Base-by-base conservation (phyloP, 2,329 filamentous ascomycete species). In the Byssochlamys sp. region DNA sequence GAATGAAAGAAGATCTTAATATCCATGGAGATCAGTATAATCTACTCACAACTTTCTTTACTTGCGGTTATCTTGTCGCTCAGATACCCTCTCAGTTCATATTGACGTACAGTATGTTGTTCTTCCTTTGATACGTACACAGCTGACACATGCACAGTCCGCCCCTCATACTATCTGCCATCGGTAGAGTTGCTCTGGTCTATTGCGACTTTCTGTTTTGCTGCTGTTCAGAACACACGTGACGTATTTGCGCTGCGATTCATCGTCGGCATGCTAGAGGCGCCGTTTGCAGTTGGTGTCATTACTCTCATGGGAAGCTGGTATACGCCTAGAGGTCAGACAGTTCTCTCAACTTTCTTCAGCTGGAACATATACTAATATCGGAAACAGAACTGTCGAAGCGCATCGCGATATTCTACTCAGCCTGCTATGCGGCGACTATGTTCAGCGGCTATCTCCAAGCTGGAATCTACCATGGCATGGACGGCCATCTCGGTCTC, bases 361-460 rank as follows among this genome's bases (percentile, higher is more conserved):
- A 2, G 14, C 7, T 28, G 2, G 14, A 10, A 7, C 53, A n/a
- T 39, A 14, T 27, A n/a, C 55, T 55, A 31, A 59, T 33, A 3
- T 2, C 29, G 28, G 0, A 4, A 19, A 24, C 6, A 60, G 65
- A 67, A 56, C 57, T 67, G 2, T 64, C 61, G 35, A 66, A 66
- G 54, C 58, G 66, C 35, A 62, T 60, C n/a, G 61, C 59, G 6
- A 65, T 67, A 14, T 67, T 67, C 59, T 61, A 58, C 24, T 58
- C 59, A 10, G 57, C 64, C 29, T 60, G 62, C 33, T 59, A 61
- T 14, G 60, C 61, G 24, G 64, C 61, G 7, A 61, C 56, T 53
- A 66, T 66, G 64, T 61, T 66, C 39, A 58, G 55, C 53, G 64
- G 64, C 29, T 65, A 63, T 26, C 56, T 66, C n/a, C 62, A 63